Base-by-base conservation (phyloP, 1,139 yeast genomes). In the Candida sp. region DNA sequence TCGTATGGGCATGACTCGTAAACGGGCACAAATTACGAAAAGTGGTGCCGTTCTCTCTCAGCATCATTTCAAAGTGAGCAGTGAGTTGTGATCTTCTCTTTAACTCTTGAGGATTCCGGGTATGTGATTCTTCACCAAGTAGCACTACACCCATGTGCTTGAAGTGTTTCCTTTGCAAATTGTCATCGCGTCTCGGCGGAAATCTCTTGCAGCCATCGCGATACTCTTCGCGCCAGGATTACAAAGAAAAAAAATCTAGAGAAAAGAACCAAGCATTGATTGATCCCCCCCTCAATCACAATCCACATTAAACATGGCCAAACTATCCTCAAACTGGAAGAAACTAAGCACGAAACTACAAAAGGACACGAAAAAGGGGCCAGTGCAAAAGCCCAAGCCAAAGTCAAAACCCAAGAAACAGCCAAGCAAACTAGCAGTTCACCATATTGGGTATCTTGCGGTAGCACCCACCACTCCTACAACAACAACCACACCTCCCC, bases 301-400 rank as follows among this genome's bases (percentile, higher is more conserved):
- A 9, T 11, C 6, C 23, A 23, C 41, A 37, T 17, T 25, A 26
- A 38, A 25, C 7, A 65, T 65, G 69, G 46, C 59, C 28, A 57
- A 52, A 7, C 55, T 67, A 44, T 70, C 76, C 12, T 74, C 66
- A 70, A 73, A 73, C 54, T 73, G 78, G 78, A 64, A 65, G 52
- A 65, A 62, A 42, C 63, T 72, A 11, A 68, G 63, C 57, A 59
- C 67, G 38, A 67, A 62, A 56, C 53, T 70, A 38, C 46, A 58
- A 17, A 59, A 53, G 27, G 50, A 50, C 39, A 17, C 49, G 1
- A 33, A 35, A 5, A 52, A 49, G 42, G 46, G 46, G 5, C 27
- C 40, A 7, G 28, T 43, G 7, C 39, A 34, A 12, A 43, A 43
- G 26, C 39, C 39, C 5, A 37, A 12, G 22, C 7, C 39, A 35